phyloP scores from a whole-genome alignment of 768 basidiomycete species.

The Tulasnella sp. region DNA sequence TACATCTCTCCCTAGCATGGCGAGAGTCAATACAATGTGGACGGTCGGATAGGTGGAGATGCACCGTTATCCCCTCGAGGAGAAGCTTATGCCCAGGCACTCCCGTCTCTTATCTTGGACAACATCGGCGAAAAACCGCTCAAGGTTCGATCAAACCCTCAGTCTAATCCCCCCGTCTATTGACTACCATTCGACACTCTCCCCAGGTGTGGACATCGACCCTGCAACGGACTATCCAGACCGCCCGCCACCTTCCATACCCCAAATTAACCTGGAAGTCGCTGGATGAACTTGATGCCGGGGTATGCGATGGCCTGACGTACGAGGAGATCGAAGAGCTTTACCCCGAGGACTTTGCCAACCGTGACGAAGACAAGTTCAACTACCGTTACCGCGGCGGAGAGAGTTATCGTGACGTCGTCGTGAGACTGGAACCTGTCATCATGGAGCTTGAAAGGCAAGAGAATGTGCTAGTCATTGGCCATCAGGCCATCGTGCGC shows the following conservation, averaged over 20 bases:
- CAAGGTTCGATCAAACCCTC: constrained; percentile 48
- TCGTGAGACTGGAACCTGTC: constrained; percentile 88
- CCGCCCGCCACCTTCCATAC: constrained; percentile 71
- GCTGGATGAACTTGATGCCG: constrained; percentile 94
- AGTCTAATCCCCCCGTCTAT: neutral
- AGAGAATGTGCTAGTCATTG: constrained; percentile 93
- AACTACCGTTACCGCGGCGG: constrained; percentile 97
- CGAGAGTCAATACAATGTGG: constrained; percentile 93
- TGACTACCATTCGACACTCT: neutral
- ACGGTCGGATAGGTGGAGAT: constrained; percentile 98
- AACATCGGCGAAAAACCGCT: constrained; percentile 84
- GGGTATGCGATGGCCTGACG: constrained; percentile 99
- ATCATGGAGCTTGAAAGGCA: constrained; percentile 99
- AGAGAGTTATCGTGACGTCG: constrained; percentile 97
- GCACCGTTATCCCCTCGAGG: constrained; percentile 78
- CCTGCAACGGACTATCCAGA: constrained; percentile 84
- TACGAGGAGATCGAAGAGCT: constrained; percentile 97
- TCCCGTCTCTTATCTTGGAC: constrained; percentile 80
- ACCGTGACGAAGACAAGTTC: constrained; percentile 98
- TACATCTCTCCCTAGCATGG: constrained; percentile 59
- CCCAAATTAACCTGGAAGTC: constrained; percentile 97
- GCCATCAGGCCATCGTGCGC: constrained; percentile 86
- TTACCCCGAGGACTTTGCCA: constrained; percentile 97
- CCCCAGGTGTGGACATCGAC: constrained; percentile 97
- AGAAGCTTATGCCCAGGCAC: constrained; percentile 71